Evolutionary conservation across 495 filamentous ascomycete genomes (phyloP).

Genomic region (Chaetomium cochliodes): DNA sequence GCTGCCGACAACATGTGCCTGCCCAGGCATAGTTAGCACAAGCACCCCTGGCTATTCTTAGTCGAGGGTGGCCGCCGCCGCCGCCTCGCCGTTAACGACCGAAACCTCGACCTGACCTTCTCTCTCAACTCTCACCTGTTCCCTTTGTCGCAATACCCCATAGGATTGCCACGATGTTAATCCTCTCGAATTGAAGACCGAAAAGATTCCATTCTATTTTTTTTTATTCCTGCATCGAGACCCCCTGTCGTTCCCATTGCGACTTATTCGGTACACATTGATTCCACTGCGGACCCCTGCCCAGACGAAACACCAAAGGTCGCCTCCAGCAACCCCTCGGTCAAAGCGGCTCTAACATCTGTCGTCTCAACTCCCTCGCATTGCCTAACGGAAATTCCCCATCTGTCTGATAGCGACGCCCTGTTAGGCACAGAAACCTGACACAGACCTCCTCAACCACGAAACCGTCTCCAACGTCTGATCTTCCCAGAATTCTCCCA

Average conservation of each 20-base stretch:
- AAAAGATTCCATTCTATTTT: neutral
- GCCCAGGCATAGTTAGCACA: too few species aligned
- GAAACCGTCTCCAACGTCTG: conserved; percentile 44
- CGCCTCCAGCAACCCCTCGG: conserved; percentile 31
- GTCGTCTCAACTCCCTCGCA: conserved; percentile 45
- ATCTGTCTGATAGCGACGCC: conserved; percentile 37
- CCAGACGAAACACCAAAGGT: conserved; percentile 42
- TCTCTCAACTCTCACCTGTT: neutral
- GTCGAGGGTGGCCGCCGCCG: conserved; percentile 5
- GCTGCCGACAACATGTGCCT: conserved; percentile 1
- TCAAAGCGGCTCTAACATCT: conserved; percentile 45
- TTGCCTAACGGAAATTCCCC: conserved; percentile 28
- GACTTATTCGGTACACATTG: neutral
- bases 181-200: neutral
- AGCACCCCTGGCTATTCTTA: conserved; percentile 21
- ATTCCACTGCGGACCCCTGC: conserved; percentile 33
- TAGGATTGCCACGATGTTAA: neutral
- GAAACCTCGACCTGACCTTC: neutral
- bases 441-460: conserved; percentile 39
- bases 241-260: neutral
- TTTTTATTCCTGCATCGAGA: neutral
- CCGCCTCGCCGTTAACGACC: neutral
- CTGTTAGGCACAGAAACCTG: conserved; percentile 34
- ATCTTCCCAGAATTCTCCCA: conserved; percentile 28
- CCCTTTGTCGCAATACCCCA: neutral